Evolutionary conservation across 306 rosid species (phyloP).

Genomic region (Rosa rugosa): DNA sequence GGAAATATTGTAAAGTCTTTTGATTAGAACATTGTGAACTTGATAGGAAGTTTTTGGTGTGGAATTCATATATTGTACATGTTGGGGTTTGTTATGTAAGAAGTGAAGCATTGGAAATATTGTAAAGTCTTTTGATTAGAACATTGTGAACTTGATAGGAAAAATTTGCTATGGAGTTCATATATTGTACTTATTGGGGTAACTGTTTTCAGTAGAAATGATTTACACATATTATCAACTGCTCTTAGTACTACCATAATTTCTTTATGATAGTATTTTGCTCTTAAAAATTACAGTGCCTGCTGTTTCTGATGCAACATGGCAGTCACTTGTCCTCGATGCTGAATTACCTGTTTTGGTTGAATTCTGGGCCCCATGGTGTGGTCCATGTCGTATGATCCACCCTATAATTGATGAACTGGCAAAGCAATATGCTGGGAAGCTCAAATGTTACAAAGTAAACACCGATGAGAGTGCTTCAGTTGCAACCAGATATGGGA

Average conservation of each 20-base stretch:
- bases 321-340: conserved; percentile 72
- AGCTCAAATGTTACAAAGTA: conserved; percentile 83
- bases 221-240: background rate
- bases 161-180: background rate
- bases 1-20: background rate
- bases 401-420: conserved; percentile 78
- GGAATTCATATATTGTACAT: background rate
- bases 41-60: background rate
- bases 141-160: background rate
- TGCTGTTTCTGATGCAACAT: conserved; percentile 51
- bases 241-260: background rate
- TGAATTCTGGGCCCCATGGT: conserved; percentile 99
- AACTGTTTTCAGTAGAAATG: background rate
- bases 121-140: background rate
- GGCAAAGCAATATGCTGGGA: conserved; percentile 65
- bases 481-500: conserved; percentile 70
- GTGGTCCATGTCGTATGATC: conserved; percentile 98
- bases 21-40: background rate
- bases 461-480: conserved; percentile 71
- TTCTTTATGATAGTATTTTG: background rate
- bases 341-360: conserved; percentile 65
- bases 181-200: background rate
- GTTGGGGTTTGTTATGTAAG: background rate
- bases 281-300: conserved; percentile 53
- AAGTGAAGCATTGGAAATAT: background rate